These are phyloP conservation scores for Platanthera guangdongensis DNA, from an alignment of 106 monocot species.

Conservation along the genomic window DNA sequence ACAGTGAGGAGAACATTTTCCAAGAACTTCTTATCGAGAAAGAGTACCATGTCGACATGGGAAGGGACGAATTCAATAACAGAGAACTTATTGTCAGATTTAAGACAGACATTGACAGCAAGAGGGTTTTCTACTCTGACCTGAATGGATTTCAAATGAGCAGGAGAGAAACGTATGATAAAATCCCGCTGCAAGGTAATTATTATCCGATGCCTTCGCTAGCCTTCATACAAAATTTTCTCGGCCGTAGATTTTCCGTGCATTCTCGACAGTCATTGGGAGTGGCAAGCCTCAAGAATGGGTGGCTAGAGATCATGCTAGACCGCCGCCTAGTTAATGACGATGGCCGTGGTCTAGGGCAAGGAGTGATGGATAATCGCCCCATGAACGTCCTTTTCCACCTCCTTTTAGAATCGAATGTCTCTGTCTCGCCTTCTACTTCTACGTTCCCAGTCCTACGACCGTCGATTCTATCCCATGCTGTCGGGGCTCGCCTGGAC, in stretches of 20 bases:
- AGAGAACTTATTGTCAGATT: constrained; percentile 78
- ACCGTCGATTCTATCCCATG: constrained; percentile 89
- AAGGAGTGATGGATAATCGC: constrained; percentile 93
- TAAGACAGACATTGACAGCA: constrained; percentile 78
- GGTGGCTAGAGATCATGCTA: constrained; percentile 95
- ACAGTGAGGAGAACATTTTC: constrained; percentile 45
- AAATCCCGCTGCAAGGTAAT: constrained; percentile 91
- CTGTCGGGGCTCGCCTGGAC: constrained; percentile 65
- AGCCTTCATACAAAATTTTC: constrained; percentile 71
- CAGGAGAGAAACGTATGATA: constrained; percentile 83
- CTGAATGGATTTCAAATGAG: constrained; percentile 96
- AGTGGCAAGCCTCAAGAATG: constrained; percentile 72
- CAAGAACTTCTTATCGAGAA: constrained; percentile 88
- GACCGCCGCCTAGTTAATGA: constrained; percentile 73
- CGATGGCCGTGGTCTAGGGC: constrained; percentile 90
- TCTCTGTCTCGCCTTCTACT: constrained; percentile 32
- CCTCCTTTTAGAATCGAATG: constrained; percentile 61
- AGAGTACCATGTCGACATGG: constrained; percentile 89
- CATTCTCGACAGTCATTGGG: constrained; percentile 90
- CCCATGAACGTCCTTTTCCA: constrained; percentile 80
- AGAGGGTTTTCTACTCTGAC: constrained; percentile 75
- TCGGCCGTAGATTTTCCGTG: constrained; percentile 70
- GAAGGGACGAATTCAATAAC: constrained; percentile 66
- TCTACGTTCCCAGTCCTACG: constrained; percentile 26
- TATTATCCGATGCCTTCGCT: constrained; percentile 96